A percentile compares a stretch with the other conserved stretches of the same genome.
Evolutionary conservation across 2,329 filamentous ascomycete genomes (phyloP).

Genomic region (Fusarium pseudograminearum): DNA sequence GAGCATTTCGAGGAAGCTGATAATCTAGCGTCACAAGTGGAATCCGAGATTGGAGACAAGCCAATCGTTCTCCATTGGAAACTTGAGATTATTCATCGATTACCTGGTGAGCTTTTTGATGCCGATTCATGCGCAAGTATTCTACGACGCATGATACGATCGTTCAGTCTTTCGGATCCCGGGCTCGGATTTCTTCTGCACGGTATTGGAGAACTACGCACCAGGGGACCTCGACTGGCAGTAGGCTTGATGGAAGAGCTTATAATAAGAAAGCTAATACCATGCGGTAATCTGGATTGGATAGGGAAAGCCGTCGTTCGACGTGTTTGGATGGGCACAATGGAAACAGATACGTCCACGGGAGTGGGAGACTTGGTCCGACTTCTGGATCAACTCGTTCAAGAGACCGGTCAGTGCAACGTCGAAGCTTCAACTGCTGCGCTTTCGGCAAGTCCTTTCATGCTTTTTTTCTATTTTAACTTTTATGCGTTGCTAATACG

Average conservation of each 20-base stretch:
- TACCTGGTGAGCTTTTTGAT: constrained; percentile 62
- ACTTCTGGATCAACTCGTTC: constrained; percentile 52
- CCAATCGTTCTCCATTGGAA: constrained; percentile 75
- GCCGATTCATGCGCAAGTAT: constrained; percentile 62
- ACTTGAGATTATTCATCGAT: constrained; percentile 71
- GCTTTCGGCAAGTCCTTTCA: constrained; percentile 68
- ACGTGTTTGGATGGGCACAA: constrained; percentile 73
- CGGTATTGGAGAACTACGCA: constrained; percentile 74
- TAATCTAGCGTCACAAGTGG: constrained; percentile 70
- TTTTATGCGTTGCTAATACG: constrained; percentile 20
- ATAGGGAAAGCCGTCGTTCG: constrained; percentile 77
- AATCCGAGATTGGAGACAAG: constrained; percentile 72
- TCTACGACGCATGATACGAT: constrained; percentile 71
- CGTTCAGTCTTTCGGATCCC: constrained; percentile 68
- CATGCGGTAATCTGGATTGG: constrained; percentile 66
- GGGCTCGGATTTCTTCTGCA: constrained; percentile 76
- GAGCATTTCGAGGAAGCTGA: constrained; percentile 65
- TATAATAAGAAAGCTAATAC: constrained; percentile 67
- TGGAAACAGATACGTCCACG: constrained; percentile 53
- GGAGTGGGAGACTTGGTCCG: constrained; percentile 43
- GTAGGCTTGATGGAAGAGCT: constrained; percentile 71
- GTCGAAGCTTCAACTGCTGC: constrained; percentile 73
- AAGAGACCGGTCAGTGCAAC: constrained; percentile 58
- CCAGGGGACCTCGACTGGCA: constrained; percentile 62
- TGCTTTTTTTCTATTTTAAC: constrained; percentile 3